A percentile compares a stretch with the other conserved stretches of the same genome.
These are phyloP conservation scores for Chlorella vulgaris DNA, from an alignment of 139 green algal species.

Conservation along the genomic window DNA sequence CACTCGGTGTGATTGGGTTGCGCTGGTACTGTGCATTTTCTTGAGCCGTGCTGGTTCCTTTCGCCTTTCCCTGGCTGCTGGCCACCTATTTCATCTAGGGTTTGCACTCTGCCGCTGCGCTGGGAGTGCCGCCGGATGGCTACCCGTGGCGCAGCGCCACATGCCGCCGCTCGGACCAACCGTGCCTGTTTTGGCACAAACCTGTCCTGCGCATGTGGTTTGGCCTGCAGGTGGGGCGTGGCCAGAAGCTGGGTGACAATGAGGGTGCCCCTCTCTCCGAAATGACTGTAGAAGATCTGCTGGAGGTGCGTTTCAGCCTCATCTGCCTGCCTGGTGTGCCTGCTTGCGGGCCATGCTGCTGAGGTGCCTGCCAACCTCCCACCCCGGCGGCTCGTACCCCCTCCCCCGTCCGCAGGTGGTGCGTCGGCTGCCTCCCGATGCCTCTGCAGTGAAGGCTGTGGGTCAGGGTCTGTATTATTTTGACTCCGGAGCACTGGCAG, in stretches of 20 bases:
- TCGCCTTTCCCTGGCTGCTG: no score
- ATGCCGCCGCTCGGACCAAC: no score
- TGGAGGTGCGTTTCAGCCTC: conserved; percentile 33
- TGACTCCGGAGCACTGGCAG: conserved; percentile 74
- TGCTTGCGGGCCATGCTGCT: no score
- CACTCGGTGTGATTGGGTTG: no score
- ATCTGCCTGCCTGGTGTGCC: no score
- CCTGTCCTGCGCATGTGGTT: neutral
- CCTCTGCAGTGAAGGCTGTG: conserved; percentile 54
- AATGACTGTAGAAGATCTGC: conserved; percentile 70
- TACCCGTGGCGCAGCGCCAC: no score
- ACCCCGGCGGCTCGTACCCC: neutral
- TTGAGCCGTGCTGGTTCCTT: no score
- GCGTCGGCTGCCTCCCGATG: conserved; percentile 55
- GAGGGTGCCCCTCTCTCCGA: conserved; percentile 41
- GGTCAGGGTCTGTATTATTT: conserved; percentile 71
- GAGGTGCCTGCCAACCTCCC: neutral
- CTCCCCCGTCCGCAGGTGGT: conserved; percentile 37
- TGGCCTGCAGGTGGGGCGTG: conserved; percentile 38
- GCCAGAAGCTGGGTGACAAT: conserved; percentile 46
- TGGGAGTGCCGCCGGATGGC: no score
- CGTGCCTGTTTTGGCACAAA: no score
- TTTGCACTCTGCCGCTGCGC: no score
- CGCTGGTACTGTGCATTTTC: no score
- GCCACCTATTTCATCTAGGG: no score